Evolutionary conservation across 495 filamentous ascomycete species (phyloP).

Genomic region (Podospora pseudocomata): DNA sequence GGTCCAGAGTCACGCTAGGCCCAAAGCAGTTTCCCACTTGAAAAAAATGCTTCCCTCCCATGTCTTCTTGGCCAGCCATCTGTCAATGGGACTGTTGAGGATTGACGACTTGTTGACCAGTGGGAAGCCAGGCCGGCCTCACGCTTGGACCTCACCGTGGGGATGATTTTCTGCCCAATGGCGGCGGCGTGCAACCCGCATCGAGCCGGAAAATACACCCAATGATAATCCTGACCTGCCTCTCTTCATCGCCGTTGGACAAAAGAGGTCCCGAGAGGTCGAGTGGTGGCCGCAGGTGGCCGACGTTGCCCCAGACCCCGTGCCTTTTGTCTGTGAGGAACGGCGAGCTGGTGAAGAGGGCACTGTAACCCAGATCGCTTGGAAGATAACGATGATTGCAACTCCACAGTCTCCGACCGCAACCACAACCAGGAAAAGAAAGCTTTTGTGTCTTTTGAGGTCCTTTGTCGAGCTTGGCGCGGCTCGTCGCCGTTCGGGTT

Average conservation of each 20-base stretch:
- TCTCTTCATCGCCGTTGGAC: constrained; percentile 34
- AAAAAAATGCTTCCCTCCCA: constrained; percentile 3
- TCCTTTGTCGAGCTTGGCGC: background rate
- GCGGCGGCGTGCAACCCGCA: constrained; percentile 33
- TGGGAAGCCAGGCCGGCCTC: constrained; percentile 29
- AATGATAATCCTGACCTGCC: constrained; percentile 31
- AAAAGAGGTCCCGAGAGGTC: constrained; percentile 9
- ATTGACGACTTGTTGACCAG: constrained; percentile 23
- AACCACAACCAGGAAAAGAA: constrained; percentile 1
- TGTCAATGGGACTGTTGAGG: constrained; percentile 17
- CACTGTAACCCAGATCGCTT: constrained; percentile 20
- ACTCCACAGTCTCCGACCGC: background rate
- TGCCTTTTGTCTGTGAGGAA: background rate
- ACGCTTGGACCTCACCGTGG: constrained; percentile 32
- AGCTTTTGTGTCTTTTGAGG: background rate
- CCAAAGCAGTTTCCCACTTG: constrained; percentile 21
- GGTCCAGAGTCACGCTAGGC: constrained; percentile 19
- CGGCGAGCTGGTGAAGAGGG: background rate
- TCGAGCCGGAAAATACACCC: constrained; percentile 41
- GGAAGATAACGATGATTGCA: constrained; percentile 8
- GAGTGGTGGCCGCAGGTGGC: background rate
- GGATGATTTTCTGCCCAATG: constrained; percentile 42
- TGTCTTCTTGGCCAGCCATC: constrained; percentile 15
- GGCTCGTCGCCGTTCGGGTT: constrained; percentile 1
- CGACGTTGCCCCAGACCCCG: constrained; percentile 1